These are phyloP conservation scores for Aureobasidium sp. DNA, from an alignment of 2,329 filamentous ascomycete genomes.

Conservation along the genomic window DNA sequence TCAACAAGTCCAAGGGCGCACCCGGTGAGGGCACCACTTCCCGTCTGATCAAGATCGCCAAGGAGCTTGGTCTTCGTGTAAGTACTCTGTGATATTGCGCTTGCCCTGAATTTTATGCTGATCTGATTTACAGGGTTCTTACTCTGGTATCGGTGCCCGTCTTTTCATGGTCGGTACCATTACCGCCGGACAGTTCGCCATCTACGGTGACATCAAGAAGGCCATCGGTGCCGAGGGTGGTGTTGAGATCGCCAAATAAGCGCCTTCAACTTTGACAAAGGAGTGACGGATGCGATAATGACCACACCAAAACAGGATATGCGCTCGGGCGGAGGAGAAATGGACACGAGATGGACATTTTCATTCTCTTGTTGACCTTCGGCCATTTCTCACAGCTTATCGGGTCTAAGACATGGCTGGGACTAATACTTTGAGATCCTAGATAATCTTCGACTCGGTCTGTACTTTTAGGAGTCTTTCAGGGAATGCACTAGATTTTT, in stretches of 20 bases:
- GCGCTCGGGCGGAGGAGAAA: neutral
- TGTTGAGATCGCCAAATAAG: constrained; percentile 55
- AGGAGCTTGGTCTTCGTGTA: constrained; percentile 63
- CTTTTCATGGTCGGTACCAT: constrained; percentile 67
- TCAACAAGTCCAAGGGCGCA: constrained; percentile 88
- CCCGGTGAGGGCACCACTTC: constrained; percentile 76
- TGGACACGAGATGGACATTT: neutral
- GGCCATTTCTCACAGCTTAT: too few species aligned
- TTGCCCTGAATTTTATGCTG: neutral
- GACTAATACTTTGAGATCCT: neutral
- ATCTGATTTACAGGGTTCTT: constrained; percentile 51
- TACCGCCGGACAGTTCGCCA: constrained; percentile 72
- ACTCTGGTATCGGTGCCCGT: constrained; percentile 73
- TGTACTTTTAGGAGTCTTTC: constrained; percentile 10
- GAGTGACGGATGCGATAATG: neutral
- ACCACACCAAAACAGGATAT: neutral
- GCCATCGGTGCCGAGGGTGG: constrained; percentile 61
- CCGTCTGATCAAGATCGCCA: constrained; percentile 79
- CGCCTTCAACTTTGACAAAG: neutral
- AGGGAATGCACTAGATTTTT: constrained; percentile 11
- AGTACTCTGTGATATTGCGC: neutral
- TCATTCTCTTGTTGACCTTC: neutral
- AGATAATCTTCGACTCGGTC: neutral
- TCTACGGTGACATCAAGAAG: constrained; percentile 18
- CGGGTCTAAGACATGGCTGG: too few species aligned